phyloP scores from a whole-genome alignment of 2,329 filamentous ascomycete species.

The Aspergillus sp. region DNA sequence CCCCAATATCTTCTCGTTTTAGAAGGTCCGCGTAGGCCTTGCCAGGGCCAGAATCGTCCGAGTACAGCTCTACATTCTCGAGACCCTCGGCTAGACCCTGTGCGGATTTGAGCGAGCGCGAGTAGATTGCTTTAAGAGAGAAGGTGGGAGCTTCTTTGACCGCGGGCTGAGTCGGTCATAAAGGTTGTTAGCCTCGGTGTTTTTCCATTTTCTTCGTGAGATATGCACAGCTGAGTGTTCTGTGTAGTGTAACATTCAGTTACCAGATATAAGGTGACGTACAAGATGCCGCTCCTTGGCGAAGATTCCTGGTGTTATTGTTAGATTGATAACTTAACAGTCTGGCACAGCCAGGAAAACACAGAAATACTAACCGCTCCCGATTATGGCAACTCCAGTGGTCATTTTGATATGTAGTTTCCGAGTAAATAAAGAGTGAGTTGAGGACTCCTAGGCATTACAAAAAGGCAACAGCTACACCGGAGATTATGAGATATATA shows the following conservation, averaged over 20 bases:
- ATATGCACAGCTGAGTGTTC: neutral
- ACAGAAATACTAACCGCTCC: conserved; percentile 42
- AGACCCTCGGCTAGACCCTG: conserved; percentile 37
- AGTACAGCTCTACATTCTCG: conserved; percentile 52
- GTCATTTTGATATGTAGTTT: conserved; percentile 26
- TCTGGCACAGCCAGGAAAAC: neutral
- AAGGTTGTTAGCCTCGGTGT: neutral
- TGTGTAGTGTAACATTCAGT: neutral
- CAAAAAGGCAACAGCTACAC: neutral
- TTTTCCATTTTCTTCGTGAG: neutral
- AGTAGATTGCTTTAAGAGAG: conserved; percentile 58
- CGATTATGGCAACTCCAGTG: conserved; percentile 54
- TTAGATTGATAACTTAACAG: neutral
- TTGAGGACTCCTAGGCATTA: neutral
- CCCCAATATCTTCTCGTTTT: conserved; percentile 49
- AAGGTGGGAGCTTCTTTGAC: conserved; percentile 48
- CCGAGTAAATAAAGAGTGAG: neutral
- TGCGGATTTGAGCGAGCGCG: conserved; percentile 57
- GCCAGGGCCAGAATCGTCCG: conserved; percentile 51
- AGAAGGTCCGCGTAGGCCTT: conserved; percentile 50
- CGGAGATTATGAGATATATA: neutral
- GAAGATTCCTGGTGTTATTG: conserved; percentile 48
- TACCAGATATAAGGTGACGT: conserved; percentile 6
- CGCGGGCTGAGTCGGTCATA: conserved; percentile 45
- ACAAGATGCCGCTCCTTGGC: conserved; percentile 58